Base-by-base conservation (phyloP, 192 early-diverging fungal genomes). In the Mortierella antarctica region DNA sequence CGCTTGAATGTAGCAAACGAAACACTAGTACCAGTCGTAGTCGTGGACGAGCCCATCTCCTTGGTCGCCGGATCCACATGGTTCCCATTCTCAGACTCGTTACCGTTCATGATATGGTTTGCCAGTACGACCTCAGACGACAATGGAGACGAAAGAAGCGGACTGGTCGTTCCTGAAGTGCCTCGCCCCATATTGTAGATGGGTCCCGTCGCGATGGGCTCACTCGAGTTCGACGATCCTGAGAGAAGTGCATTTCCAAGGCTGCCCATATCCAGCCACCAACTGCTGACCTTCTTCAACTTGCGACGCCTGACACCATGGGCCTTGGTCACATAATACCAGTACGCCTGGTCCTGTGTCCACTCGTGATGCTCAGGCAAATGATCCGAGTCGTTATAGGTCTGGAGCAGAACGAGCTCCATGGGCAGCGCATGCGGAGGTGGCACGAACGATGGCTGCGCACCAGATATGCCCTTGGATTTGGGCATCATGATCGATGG, bases 371-470 rank as follows among this genome's bases (percentile, higher is more conserved):
- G 77, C 59, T 80, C 77, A 14, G 77, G 77, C 4, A 80, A 49
- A 67, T 80, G 70, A 52, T 80, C 77, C 31, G 77, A 80, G 55
- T 80, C 77, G 44, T 80, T 80, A 55, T 71, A 80, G 1, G 77
- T 80, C 48, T 80, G 77, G 39, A 80, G 46, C n/a, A 80, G 54
- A 6, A 80, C 77, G 4, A 80, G 65, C 11, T 80, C 77, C 77
- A 80, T 80, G 4, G 77, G 77, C 11, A 80, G 39, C 4, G 77
- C 77, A 44, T 80, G 77, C 7, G 63, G 77, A 46, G 77, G 77
- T 17, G 77, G 77, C 2, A 65, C 46, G 54, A 71, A 80, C 44
- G n/a, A 14, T 12, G 62, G n/a, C 1, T 54, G 66, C 20, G 66
- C 66, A n/a, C n/a, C n/a, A 56, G 66, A 48, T 6, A 15, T 14